A percentile compares a stretch with the other conserved stretches of the same genome.
These are phyloP conservation scores for Cryphonectria parasitica DNA, from an alignment of 2,329 filamentous ascomycete genomes.

Conservation along the genomic window DNA sequence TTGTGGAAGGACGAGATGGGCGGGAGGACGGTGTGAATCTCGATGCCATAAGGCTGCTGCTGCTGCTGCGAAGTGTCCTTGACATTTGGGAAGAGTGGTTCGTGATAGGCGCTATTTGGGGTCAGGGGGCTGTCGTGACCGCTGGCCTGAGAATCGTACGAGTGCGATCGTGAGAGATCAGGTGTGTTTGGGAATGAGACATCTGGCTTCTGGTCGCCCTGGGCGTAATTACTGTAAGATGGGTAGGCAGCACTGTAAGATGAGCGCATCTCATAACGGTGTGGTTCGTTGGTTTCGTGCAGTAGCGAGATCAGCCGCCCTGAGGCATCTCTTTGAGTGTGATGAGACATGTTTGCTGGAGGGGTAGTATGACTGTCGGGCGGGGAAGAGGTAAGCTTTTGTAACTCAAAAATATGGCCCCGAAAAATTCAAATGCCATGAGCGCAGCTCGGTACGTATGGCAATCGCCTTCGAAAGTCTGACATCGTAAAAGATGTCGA, in stretches of 20 bases:
- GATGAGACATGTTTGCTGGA: slow-evolving; percentile 18
- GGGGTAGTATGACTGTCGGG: neutral
- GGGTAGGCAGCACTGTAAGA: neutral
- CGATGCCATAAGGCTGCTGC: slow-evolving; percentile 26
- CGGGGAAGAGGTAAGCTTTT: neutral
- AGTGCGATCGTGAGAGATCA: slow-evolving; percentile 62
- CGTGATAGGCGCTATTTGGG: slow-evolving; percentile 48
- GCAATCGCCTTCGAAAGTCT: neutral
- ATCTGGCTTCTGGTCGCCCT: slow-evolving; percentile 10
- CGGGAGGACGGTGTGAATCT: slow-evolving; percentile 23
- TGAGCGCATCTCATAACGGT: slow-evolving; percentile 10
- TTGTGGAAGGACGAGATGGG: slow-evolving; percentile 26
- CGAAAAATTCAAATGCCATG: neutral
- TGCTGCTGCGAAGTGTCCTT: slow-evolving; percentile 36
- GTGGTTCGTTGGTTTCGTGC: slow-evolving; percentile 18
- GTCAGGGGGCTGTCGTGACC: slow-evolving; percentile 61
- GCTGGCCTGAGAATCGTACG: slow-evolving; percentile 64
- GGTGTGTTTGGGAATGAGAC: slow-evolving; percentile 56
- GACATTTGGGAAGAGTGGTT: slow-evolving; percentile 10
- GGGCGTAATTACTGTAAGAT: slow-evolving; percentile 15
- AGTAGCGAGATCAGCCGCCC: slow-evolving; percentile 27
- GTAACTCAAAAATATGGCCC: neutral
- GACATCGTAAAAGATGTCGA: neutral
- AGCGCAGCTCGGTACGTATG: neutral
- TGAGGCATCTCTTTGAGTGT: slow-evolving; percentile 24